These are phyloP conservation scores for Suhomyces ambrosiae DNA, from an alignment of 1,139 yeast genomes.

Conservation along the genomic window DNA sequence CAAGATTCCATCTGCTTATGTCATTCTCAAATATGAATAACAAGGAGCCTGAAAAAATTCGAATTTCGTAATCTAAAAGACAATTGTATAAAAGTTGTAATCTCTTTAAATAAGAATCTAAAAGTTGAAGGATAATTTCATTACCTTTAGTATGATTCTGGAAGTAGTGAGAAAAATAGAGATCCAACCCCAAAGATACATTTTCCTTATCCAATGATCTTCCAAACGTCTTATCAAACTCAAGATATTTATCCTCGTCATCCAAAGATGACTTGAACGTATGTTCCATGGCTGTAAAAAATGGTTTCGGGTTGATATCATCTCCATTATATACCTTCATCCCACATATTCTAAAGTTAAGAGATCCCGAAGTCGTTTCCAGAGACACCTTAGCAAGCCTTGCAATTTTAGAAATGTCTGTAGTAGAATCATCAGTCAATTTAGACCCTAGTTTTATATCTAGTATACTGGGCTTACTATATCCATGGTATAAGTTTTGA, in stretches of 20 bases:
- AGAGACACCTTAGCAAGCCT: slow-evolving; percentile 65
- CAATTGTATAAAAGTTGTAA: slow-evolving; percentile 67
- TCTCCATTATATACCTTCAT: slow-evolving; percentile 58
- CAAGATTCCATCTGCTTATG: slow-evolving; percentile 45
- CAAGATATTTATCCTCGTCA: slow-evolving; percentile 39
- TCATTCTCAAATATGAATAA: slow-evolving; percentile 78
- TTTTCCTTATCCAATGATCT: slow-evolving; percentile 51
- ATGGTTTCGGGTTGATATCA: slow-evolving; percentile 1
- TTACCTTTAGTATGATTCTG: slow-evolving; percentile 14
- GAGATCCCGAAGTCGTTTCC: slow-evolving; percentile 77
- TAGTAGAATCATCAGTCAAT: slow-evolving; percentile 62
- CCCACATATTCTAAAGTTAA: slow-evolving; percentile 82
- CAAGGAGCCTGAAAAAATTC: slow-evolving; percentile 75
- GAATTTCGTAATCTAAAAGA: slow-evolving; percentile 58
- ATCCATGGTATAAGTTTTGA: slow-evolving; percentile 68
- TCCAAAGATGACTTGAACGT: slow-evolving; percentile 18
- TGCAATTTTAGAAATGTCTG: slow-evolving; percentile 58
- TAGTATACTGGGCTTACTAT: slow-evolving; percentile 64
- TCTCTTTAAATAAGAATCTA: slow-evolving; percentile 53
- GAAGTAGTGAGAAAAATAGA: slow-evolving; percentile 48
- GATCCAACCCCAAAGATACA: slow-evolving; percentile 49
- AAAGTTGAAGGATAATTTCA: slow-evolving; percentile 17
- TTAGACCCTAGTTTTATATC: slow-evolving; percentile 82
- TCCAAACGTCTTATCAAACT: slow-evolving; percentile 72
- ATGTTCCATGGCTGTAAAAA: slow-evolving; percentile 17